Evolutionary conservation across 176 grass and related monocot species (phyloP).

Genomic region (Cenchrus americanus): DNA sequence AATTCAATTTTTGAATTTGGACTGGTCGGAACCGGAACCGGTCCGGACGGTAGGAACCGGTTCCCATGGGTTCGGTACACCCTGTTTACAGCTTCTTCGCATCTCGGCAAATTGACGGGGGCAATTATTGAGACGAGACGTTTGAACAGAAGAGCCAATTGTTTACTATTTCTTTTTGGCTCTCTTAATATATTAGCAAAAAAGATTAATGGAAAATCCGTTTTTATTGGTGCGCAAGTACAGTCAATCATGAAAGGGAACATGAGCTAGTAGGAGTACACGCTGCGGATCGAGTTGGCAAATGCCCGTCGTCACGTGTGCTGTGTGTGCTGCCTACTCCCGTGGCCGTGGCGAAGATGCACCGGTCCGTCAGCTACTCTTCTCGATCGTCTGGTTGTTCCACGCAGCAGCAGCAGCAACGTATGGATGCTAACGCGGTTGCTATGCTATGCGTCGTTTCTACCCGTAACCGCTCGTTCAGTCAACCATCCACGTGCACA

Average conservation of each 20-base stretch:
- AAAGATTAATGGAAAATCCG: not conserved
- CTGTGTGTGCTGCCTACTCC: too few species aligned
- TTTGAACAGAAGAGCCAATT: not conserved
- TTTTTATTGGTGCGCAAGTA: constrained; percentile 18
- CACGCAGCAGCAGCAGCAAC: too few species aligned
- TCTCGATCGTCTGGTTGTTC: too few species aligned
- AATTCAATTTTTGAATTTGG: too few species aligned
- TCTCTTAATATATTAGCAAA: too few species aligned
- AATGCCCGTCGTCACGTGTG: not conserved
- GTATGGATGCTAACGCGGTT: too few species aligned
- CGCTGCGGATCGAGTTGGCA: not conserved
- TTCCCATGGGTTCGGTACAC: too few species aligned
- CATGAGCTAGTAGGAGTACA: not conserved
- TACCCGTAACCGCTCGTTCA: too few species aligned
- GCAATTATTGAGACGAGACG: not conserved
- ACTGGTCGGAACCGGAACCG: too few species aligned
- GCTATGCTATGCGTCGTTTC: too few species aligned
- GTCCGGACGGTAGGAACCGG: too few species aligned
- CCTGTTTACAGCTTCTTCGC: not conserved
- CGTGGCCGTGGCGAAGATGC: not conserved
- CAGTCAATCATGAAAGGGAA: constrained; percentile 23
- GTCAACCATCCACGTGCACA: not conserved
- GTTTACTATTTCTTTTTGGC: too few species aligned
- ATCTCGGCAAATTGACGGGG: not conserved
- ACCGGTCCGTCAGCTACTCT: not conserved